phyloP scores from a whole-genome alignment of 768 basidiomycete genomes.

The Termitomyces sp. region DNA sequence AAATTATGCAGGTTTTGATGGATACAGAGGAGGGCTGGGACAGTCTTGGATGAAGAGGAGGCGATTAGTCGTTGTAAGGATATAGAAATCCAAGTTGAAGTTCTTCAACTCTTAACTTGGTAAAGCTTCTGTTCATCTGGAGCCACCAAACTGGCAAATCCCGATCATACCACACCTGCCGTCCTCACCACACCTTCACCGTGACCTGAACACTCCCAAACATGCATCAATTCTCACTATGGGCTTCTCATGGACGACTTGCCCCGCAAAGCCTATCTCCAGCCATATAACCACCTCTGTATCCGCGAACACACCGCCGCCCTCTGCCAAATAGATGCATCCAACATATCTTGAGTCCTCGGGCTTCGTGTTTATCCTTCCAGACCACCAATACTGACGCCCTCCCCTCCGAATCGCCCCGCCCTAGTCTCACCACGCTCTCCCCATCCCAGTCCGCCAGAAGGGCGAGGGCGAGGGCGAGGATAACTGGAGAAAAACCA shows the following conservation, averaged over 20 bases:
- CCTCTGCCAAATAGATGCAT: constrained; percentile 7
- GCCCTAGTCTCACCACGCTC: too few relatives aligned
- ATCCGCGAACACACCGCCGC: constrained; percentile 57
- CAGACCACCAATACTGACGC: background rate
- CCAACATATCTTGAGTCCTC: background rate
- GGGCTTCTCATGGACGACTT: constrained; percentile 52
- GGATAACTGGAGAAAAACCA: background rate
- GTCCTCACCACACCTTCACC: constrained; percentile 15
- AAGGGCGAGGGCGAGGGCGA: background rate
- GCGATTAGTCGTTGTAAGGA: too few relatives aligned
- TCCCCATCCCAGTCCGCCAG: background rate
- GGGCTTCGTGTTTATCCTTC: background rate
- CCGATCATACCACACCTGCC: too few relatives aligned
- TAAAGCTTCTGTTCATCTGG: too few relatives aligned
- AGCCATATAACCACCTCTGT: constrained; percentile 81
- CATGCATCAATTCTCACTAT: constrained; percentile 20
- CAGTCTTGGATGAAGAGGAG: too few relatives aligned
- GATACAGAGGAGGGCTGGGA: too few relatives aligned
- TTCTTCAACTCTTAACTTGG: too few relatives aligned
- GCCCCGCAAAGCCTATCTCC: constrained; percentile 51
- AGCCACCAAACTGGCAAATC: too few relatives aligned
- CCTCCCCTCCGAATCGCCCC: too few relatives aligned
- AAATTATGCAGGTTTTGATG: too few relatives aligned
- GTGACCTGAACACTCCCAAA: background rate
- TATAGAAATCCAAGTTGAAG: too few relatives aligned